A percentile compares a stretch with the other conserved stretches of the same genome.
phyloP scores from a whole-genome alignment of 805 yeast species.

The Hanseniaspora osmophila region DNA sequence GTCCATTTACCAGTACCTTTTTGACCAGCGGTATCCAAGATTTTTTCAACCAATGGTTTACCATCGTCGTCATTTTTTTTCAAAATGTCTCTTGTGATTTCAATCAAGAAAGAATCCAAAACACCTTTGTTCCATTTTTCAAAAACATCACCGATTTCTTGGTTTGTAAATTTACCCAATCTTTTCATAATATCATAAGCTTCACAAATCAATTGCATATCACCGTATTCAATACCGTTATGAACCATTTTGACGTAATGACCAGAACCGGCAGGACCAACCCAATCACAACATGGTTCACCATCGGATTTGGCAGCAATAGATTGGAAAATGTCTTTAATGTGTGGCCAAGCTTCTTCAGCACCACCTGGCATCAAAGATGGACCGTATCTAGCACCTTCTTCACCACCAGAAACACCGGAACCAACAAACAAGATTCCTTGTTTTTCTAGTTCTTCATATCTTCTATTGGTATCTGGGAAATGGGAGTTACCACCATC shows the following conservation, averaged over 20 bases:
- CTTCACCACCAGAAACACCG: slow-evolving; percentile 99
- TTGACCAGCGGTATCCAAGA: slow-evolving; percentile 94
- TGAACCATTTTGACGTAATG: slow-evolving; percentile 99
- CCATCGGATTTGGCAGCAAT: slow-evolving; percentile 94
- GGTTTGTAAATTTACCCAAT: slow-evolving; percentile 77
- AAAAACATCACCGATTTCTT: slow-evolving; percentile 88
- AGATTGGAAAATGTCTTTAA: slow-evolving; percentile 90
- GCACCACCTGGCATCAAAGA: slow-evolving; percentile 99
- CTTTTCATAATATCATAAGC: slow-evolving; percentile 94
- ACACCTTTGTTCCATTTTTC: slow-evolving; percentile 94
- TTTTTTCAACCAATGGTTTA: slow-evolving; percentile 88
- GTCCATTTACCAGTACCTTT: slow-evolving; percentile 99
- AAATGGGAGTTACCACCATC: slow-evolving; percentile 99
- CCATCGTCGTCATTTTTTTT: slow-evolving; percentile 83
- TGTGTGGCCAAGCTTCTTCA: slow-evolving; percentile 96
- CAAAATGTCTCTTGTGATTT: slow-evolving; percentile 90
- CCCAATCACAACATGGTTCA: slow-evolving; percentile 99
- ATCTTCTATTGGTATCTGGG: slow-evolving; percentile 98
- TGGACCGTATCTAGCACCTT: slow-evolving; percentile 98
- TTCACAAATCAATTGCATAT: slow-evolving; percentile 97
- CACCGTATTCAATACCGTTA: slow-evolving; percentile 99
- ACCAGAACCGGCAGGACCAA: slow-evolving; percentile 97
- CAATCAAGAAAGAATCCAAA: slow-evolving; percentile 89
- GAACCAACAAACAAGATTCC: slow-evolving; percentile 92
- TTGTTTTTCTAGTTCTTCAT: slow-evolving; percentile 70